Base-by-base conservation (phyloP, 305 asterid species). In the Striga hermonthica region DNA sequence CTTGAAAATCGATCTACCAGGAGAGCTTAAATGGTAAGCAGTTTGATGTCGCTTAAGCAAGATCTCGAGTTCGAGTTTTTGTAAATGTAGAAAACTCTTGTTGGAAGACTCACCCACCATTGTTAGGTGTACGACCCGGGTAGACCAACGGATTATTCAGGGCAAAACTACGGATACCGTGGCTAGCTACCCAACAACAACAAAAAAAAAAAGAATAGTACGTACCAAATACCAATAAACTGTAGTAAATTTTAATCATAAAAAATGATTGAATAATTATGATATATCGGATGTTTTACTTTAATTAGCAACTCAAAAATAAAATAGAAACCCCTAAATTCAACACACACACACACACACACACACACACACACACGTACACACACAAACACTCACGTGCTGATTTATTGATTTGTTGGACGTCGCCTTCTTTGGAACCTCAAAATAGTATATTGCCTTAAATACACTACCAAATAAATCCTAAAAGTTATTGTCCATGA, bases 361-460 rank as follows among this genome's bases (percentile, higher is more conserved):
- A 58, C 57, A 48, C 68, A 57, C 72, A 78, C 50, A n/a, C n/a
- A n/a, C n/a, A n/a, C 6, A 15, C 38, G 53, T 11, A 11, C 11
- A 9, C 38, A 7, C 9, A 45, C 13, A 57, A 50, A 58, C 57
- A 48, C 68, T 62, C 72, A 78, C 50, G 70, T 72, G 77, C 31
- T 11, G 44, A 11, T 58, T 67, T 50, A 70, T 67, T 11, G 44
- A 11, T 58, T 67, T 50, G 72, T 70, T 61, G 28, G 16, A 64
- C 74, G 70, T 68, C 77, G 62, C 65, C 54, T 31, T 54, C 67
- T 65, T 15, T 69, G 47, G 16, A 61, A 61, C 70, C 72, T 69
- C 44, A 72, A 69, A 72, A 56, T 37, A 52, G 60, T 48, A 72
- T 48, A 72, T 47, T 13, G 48, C 47, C 72, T 59, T 71, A 68